Percentiles rank a stretch among this genome's conserved stretches.
These are phyloP conservation scores for Durio zibethinus DNA, from an alignment of 345 rosid species.

Conservation along the genomic window DNA sequence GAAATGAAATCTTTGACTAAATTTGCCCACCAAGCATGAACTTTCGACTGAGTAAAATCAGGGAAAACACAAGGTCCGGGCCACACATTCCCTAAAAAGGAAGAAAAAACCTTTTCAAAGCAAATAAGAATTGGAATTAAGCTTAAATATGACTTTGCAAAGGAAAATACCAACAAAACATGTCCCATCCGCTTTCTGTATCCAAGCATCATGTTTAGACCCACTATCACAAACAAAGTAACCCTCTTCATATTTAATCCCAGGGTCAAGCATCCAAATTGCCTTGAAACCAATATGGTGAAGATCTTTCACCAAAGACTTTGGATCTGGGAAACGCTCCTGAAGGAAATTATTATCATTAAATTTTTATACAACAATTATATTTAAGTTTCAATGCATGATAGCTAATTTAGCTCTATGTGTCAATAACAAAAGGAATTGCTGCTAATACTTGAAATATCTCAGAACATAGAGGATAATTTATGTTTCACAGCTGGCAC, in stretches of 20 bases:
- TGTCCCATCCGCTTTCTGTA: slow-evolving; percentile 61
- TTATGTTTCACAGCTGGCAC: too few species aligned
- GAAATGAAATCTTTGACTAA: slow-evolving; percentile 70
- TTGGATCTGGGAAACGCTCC: slow-evolving; percentile 71
- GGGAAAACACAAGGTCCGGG: slow-evolving; percentile 93
- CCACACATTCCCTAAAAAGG: slow-evolving; percentile 81
- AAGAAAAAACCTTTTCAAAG: neutral
- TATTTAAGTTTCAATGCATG: neutral
- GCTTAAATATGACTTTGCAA: slow-evolving; percentile 5
- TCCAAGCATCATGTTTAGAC: slow-evolving; percentile 57
- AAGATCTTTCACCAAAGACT: slow-evolving; percentile 56
- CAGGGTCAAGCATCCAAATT: slow-evolving; percentile 97
- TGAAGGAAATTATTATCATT: slow-evolving; percentile 22
- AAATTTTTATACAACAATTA: neutral
- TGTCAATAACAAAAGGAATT: neutral
- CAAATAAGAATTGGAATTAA: neutral
- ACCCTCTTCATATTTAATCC: slow-evolving; percentile 76
- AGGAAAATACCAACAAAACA: slow-evolving; percentile 55
- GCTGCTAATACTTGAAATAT: neutral
- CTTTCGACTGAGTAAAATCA: slow-evolving; percentile 71
- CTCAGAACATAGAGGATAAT: neutral
- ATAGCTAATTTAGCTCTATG: neutral
- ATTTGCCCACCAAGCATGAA: slow-evolving; percentile 86
- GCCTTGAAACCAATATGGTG: slow-evolving; percentile 73
- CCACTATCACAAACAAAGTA: slow-evolving; percentile 70